phyloP scores from a whole-genome alignment of 1,139 yeast genomes.

The Blastobotrys niveus region DNA sequence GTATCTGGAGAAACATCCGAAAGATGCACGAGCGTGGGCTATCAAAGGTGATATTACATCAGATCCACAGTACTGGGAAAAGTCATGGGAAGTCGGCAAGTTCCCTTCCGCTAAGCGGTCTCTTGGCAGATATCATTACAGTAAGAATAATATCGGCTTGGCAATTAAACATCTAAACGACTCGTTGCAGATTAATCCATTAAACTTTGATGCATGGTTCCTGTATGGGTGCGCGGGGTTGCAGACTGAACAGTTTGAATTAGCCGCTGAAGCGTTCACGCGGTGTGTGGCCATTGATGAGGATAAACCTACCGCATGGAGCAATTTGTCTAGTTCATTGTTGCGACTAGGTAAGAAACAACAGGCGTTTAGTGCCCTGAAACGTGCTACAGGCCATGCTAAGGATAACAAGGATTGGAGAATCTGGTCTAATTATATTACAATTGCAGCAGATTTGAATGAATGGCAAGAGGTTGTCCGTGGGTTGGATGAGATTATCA shows the following conservation, averaged over 20 bases:
- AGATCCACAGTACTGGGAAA: conserved; percentile 73
- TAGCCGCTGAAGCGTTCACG: conserved; percentile 90
- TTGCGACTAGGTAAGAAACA: conserved; percentile 56
- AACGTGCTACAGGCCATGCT: conserved; percentile 64
- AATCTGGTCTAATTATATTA: conserved; percentile 80
- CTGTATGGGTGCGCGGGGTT: conserved; percentile 88
- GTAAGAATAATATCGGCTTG: conserved; percentile 45
- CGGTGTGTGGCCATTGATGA: conserved; percentile 87
- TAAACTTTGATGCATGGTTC: conserved; percentile 81
- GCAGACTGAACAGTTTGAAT: conserved; percentile 62
- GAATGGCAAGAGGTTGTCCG: conserved; percentile 85
- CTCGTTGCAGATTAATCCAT: conserved; percentile 68
- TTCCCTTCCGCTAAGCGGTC: conserved; percentile 85
- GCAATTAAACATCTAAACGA: conserved; percentile 71
- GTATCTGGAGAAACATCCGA: conserved; percentile 51
- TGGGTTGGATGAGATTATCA: conserved; percentile 62
- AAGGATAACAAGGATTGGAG: conserved; percentile 74
- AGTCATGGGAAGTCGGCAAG: conserved; percentile 81
- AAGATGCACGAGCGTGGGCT: conserved; percentile 79
- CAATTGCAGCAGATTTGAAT: conserved; percentile 70
- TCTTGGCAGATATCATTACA: conserved; percentile 64
- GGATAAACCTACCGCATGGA: conserved; percentile 80
- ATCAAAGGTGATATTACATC: conserved; percentile 80
- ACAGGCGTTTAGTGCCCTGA: conserved; percentile 79
- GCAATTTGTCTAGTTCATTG: conserved; percentile 83